These are phyloP conservation scores for Apophysomyces elegans DNA, from an alignment of 371 early-diverging fungal genomes.

Conservation along the genomic window DNA sequence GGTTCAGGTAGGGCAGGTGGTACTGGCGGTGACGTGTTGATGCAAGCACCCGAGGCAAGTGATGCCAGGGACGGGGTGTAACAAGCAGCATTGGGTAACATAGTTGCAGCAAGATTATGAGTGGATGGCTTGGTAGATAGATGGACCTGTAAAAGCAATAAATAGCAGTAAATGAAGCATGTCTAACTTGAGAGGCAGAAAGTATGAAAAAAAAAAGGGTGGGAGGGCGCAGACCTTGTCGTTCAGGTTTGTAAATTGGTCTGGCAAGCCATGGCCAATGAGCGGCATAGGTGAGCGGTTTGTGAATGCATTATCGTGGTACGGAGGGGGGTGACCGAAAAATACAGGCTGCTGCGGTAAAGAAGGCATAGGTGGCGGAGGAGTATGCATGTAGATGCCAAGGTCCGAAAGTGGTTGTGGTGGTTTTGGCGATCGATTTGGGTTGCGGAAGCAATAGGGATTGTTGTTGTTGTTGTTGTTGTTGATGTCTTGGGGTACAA, in stretches of 20 bases:
- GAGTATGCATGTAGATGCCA: background rate
- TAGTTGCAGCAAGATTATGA: background rate
- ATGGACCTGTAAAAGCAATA: background rate
- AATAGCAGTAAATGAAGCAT: background rate
- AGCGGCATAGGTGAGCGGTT: background rate
- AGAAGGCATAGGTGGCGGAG: background rate
- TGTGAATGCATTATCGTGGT: background rate
- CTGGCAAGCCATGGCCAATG: background rate
- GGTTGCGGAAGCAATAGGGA: too few species aligned
- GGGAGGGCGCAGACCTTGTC: background rate
- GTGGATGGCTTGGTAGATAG: background rate
- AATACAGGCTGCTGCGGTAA: background rate
- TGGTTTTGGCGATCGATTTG: background rate
- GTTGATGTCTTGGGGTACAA: background rate
- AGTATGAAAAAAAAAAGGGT: background rate
- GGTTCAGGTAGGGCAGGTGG: background rate
- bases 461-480: background rate
- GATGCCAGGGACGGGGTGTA: conserved; percentile 14
- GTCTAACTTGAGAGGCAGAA: background rate
- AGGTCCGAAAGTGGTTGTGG: background rate
- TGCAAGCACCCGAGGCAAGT: conserved; percentile 14
- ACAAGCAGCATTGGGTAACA: background rate
- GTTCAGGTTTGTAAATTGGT: conserved; percentile 2
- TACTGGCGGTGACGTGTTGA: conserved; percentile 8
- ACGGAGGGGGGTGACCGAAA: conserved; percentile 1